Base-by-base conservation (phyloP, 1,284 basidiomycete genomes). In the Athelia psychrophila region DNA sequence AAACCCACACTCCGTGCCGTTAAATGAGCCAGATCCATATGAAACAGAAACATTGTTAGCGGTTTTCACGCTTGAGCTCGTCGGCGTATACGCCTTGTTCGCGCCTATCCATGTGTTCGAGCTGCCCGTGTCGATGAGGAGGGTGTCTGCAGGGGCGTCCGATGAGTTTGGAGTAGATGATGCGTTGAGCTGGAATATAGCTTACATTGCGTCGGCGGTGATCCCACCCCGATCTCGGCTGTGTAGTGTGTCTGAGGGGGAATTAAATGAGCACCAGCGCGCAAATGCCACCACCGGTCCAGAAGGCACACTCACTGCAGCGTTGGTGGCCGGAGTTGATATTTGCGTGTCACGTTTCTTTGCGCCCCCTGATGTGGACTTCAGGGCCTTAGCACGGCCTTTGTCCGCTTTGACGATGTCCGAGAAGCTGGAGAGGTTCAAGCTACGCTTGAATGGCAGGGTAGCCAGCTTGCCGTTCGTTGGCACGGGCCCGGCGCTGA, bases 81-180 rank as follows among this genome's bases (percentile, higher is more conserved):
- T 46, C 8, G 5, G 44, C 10, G 24, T 20, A 27, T 46, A 46
- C 15, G 4, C 12, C 8, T 10, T 46, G 5, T 20, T 20, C 8
- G 44, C 44, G 30, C 47, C 47, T 4, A 48, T 24, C 47, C 47
- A 48, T 5, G 47, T 48, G 25, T 48, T 48, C 9, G 47, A 48
- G 12, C 8, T 9, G 5, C 47, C 47, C 5, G 47, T 48, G 30
- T 48, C 47, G 47, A 48, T 36, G 47, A 48, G 44, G 20, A 46
- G 44, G 8, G 44, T 46, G 23, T 46, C 42, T 44, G 22, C 20
- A 22, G 42, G 22, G 20, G 22, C 22, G 22, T 12, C 10, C 10
- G 42, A 44, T 35, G 12, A 35, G 33, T 35, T 35, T n/a, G 10
- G n/a, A 35, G 12, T 12, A 35, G n/a, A n/a, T 35, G 10, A 10